Percentiles rank a stretch among this genome's conserved stretches.
Conservation (phyloP, 306 rosid species). For the Cyclanthera cordifolia region DNA sequence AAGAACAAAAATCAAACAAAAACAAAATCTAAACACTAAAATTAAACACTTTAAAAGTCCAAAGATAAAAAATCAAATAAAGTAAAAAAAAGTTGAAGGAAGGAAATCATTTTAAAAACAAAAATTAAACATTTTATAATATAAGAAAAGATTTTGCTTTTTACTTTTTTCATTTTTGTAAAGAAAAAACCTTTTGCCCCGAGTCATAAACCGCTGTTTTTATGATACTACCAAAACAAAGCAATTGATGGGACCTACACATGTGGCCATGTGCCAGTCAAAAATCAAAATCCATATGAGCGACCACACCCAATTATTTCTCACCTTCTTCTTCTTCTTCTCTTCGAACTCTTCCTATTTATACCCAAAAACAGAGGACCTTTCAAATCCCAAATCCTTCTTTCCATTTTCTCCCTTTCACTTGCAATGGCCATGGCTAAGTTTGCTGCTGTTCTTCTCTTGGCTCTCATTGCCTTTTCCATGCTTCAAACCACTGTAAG, state of each 20-base stretch:
- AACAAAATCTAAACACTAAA: no score
- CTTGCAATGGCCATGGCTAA: conserved; percentile 43
- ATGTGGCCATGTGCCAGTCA: conserved; percentile 19
- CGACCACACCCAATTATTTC: conserved; percentile 16
- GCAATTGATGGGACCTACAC: neutral
- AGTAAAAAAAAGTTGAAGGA: no score
- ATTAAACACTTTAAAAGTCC: no score
- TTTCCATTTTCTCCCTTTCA: neutral
- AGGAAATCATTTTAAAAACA: no score
- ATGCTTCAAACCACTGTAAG: conserved; percentile 57
- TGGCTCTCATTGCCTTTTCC: conserved; percentile 53
- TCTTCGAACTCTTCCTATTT: conserved; percentile 20
- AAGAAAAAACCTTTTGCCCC: neutral
- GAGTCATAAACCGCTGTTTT: neutral
- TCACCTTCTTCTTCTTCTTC: neutral
- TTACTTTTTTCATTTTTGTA: neutral
- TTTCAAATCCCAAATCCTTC: conserved; percentile 4
- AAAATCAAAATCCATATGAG: neutral
- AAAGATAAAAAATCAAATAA: no score
- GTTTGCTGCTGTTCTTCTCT: conserved; percentile 29
- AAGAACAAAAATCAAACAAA: no score
- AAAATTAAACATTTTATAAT: no score
- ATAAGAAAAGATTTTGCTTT: no score
- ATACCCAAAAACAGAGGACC: conserved; percentile 12
- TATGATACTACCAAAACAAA: neutral